These are phyloP conservation scores for Paraphaeosphaeria sporulosa DNA, from an alignment of 2,329 filamentous ascomycete genomes.

Conservation along the genomic window DNA sequence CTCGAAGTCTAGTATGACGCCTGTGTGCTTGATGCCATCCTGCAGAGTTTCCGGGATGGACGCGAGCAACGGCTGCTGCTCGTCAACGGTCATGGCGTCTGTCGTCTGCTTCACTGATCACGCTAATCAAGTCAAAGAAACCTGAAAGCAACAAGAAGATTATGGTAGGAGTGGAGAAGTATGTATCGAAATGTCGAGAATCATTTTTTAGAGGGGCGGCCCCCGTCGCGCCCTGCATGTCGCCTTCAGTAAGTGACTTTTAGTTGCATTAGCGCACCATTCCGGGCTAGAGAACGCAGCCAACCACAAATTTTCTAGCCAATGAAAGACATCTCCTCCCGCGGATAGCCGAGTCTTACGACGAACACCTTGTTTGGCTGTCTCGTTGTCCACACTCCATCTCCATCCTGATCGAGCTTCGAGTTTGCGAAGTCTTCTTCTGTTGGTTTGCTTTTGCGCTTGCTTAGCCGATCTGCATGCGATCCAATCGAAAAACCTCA, in stretches of 20 bases:
- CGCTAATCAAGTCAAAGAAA: neutral
- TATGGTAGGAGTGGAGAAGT: neutral
- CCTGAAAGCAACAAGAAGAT: neutral
- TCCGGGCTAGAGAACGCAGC: neutral
- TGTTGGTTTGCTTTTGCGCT: neutral
- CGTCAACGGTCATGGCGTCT: slow-evolving; percentile 11
- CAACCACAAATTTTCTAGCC: neutral
- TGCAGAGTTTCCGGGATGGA: slow-evolving; percentile 29
- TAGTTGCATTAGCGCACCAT: neutral
- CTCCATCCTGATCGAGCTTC: neutral
- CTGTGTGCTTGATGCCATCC: slow-evolving; percentile 25
- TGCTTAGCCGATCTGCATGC: neutral
- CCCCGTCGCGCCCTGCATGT: neutral
- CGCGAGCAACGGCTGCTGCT: slow-evolving; percentile 41
- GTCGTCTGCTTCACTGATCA: neutral
- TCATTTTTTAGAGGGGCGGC: slow-evolving; percentile 4
- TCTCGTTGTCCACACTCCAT: neutral
- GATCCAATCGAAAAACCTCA: neutral
- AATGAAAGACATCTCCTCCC: neutral
- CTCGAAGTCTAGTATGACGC: slow-evolving; percentile 39
- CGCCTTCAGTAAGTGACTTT: neutral
- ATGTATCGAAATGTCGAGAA: neutral
- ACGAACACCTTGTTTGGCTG: neutral
- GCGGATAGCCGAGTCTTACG: neutral
- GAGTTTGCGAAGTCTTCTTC: neutral